Evolutionary conservation across 345 rosid species (phyloP), one percentile per base, ranked within the genome.

Genomic region (Moringa oleifera): DNA sequence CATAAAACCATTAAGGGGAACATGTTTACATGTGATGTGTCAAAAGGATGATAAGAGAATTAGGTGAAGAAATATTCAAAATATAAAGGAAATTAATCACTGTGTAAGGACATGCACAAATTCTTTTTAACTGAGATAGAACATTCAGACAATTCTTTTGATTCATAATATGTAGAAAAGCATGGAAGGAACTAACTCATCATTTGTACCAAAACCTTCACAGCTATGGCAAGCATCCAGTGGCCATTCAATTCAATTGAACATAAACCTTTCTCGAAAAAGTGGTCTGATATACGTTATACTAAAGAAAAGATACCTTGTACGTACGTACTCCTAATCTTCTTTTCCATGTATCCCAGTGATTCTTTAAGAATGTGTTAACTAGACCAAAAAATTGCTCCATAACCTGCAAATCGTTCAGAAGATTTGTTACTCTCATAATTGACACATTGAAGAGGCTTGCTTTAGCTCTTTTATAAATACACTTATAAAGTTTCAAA

Each of bases 381-480:
- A 93, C 97, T 45, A 93, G 80, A 64, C 90, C 89, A 70, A 93
- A 93, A 80, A 86, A 88, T 74, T 93, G 98, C 73, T 93, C 98
- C 98, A 93, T 93, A 28, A 93, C 98, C 98, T 93, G 87, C 74
- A 83, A 68, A 64, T 52, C 62, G 61, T 52, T 54, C 28, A 25
- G 25, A 23, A 41, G 23, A 22, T n/a, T 58, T 31, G 41, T 63
- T 18, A 66, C 11, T 16, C 41, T 22, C 4, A 21, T 21, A 49
- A 23, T 28, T 24, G 23, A 18, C 9, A 28, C 23, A 22, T 22
- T 16, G 1, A 41, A 9, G 47, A 41, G 6, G 12, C 47, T 41
- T 41, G 11, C 47, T 5, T 41, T 28, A 3, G 8, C 12, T 41
- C 47, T 11, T 41, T 41, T 2, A 33, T 11, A 33, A 33, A 33